phyloP scores from a whole-genome alignment of 148 eudicot genomes.

The Oxyria digyna region DNA sequence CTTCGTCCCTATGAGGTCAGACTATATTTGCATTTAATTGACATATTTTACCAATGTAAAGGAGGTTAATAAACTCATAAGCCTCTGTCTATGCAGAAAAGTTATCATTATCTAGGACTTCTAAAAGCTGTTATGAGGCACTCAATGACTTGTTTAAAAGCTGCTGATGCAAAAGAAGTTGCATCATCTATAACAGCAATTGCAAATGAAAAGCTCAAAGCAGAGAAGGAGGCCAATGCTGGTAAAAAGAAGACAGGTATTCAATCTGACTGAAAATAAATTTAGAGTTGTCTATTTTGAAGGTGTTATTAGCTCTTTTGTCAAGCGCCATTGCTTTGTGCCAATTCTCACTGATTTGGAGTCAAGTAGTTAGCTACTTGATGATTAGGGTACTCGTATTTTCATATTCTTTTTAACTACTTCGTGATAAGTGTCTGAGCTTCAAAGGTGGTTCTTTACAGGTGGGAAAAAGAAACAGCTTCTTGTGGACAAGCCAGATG shows the following conservation, averaged over 20 bases:
- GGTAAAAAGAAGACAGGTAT: slow-evolving; percentile 56
- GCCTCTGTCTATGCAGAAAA: slow-evolving; percentile 47
- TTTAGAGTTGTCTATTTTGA: not conserved
- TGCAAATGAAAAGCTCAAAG: slow-evolving; percentile 92
- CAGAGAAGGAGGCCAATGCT: slow-evolving; percentile 94
- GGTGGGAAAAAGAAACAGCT: slow-evolving; percentile 80
- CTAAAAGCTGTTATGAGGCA: slow-evolving; percentile 80
- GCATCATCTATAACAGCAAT: slow-evolving; percentile 83
- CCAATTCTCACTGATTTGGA: not conserved
- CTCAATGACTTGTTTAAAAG: slow-evolving; percentile 67
- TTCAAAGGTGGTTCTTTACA: slow-evolving; percentile 12
- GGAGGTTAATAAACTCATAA: not conserved
- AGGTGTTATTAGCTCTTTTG: not conserved
- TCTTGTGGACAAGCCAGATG: slow-evolving; percentile 67
- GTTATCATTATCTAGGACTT: slow-evolving; percentile 77
- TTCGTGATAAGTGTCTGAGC: not conserved
- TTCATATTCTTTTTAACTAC: no score
- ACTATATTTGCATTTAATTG: not conserved
- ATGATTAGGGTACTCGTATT: not conserved
- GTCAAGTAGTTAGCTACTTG: not conserved
- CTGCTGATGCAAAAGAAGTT: slow-evolving; percentile 86
- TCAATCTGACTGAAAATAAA: not conserved
- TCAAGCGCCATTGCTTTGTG: no score
- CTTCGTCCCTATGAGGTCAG: slow-evolving; percentile 78
- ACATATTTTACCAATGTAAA: not conserved